Evolutionary conservation across 2,329 filamentous ascomycete genomes (phyloP).

Genomic region (Hirsutella thompsonii): DNA sequence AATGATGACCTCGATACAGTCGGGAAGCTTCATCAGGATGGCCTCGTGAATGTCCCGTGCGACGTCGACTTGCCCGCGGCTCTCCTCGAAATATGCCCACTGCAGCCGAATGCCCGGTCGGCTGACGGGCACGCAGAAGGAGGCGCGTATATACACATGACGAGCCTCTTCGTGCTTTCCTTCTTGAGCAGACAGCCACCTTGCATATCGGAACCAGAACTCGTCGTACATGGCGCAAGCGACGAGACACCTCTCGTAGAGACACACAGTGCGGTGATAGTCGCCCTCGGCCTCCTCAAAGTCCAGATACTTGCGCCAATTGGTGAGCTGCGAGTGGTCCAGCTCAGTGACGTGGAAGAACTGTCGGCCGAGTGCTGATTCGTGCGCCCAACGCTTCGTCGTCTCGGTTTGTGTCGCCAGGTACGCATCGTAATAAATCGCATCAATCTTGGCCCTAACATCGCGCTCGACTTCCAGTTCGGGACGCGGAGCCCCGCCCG

Average conservation of each 20-base stretch:
- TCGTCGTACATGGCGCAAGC: conserved; percentile 93
- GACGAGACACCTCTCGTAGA: conserved; percentile 90
- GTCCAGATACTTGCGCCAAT: conserved; percentile 94
- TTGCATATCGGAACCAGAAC: conserved; percentile 93
- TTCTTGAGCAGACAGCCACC: conserved; percentile 78
- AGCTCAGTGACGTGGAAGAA: conserved; percentile 96
- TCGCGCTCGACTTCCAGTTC: conserved; percentile 77
- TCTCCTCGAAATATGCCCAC: conserved; percentile 92
- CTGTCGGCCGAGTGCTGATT: conserved; percentile 85
- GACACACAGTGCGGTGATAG: conserved; percentile 58
- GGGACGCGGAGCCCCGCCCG: conserved; percentile 40
- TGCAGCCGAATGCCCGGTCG: conserved; percentile 73
- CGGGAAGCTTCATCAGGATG: conserved; percentile 63
- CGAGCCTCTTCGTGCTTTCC: conserved; percentile 81
- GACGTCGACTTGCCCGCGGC: conserved; percentile 60
- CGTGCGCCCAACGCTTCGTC: conserved; percentile 86
- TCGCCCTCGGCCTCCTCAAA: conserved; percentile 84
- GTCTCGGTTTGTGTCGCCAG: conserved; percentile 74
- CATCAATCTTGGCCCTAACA: conserved; percentile 67
- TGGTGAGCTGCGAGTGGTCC: conserved; percentile 69
- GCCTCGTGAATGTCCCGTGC: conserved; percentile 76
- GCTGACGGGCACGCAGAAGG: conserved; percentile 81
- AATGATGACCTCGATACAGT: conserved; percentile 76
- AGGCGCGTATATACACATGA: conserved; percentile 81
- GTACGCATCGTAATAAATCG: conserved; percentile 70